A percentile compares a stretch with the other conserved stretches of the same genome.
Evolutionary conservation across 2,329 filamentous ascomycete species (phyloP).

Genomic region (Paraphoma sp.): DNA sequence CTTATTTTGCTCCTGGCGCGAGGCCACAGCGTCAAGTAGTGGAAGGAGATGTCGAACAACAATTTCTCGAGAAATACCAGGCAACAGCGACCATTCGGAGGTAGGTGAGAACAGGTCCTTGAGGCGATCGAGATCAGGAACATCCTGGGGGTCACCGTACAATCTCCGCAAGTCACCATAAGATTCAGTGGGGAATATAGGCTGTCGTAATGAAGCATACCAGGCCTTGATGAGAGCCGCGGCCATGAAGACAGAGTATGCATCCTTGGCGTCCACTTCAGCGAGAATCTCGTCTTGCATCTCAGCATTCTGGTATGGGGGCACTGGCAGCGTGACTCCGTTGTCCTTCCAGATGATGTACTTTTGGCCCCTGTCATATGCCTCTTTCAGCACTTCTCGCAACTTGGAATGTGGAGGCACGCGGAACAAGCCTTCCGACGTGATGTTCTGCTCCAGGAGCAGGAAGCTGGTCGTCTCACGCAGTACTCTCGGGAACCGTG

Average conservation of each 20-base stretch:
- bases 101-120: slow-evolving; percentile 54
- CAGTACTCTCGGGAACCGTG: slow-evolving; percentile 59
- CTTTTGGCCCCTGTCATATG: slow-evolving; percentile 62
- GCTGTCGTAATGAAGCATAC: slow-evolving; percentile 61
- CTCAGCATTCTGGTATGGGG: slow-evolving; percentile 39
- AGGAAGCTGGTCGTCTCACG: slow-evolving; percentile 61
- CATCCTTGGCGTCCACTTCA: slow-evolving; percentile 56
- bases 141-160: slow-evolving; percentile 49
- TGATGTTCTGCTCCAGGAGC: slow-evolving; percentile 55
- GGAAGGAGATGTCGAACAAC: slow-evolving; percentile 60
- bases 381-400: slow-evolving; percentile 59
- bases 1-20: slow-evolving; percentile 57
- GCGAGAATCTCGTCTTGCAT: slow-evolving; percentile 52
- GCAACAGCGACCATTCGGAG: slow-evolving; percentile 56
- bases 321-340: slow-evolving; percentile 38
- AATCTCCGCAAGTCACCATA: slow-evolving; percentile 56
- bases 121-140: slow-evolving; percentile 51
- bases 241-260: slow-evolving; percentile 61
- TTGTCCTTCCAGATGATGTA: slow-evolving; percentile 61
- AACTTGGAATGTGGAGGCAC: slow-evolving; percentile 59
- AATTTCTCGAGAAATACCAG: slow-evolving; percentile 55
- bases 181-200: slow-evolving; percentile 57
- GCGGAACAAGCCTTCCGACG: slow-evolving; percentile 60
- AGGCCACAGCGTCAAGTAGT: slow-evolving; percentile 56
- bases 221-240: slow-evolving; percentile 63